Conservation (phyloP, 306 rosid species). For the Macrotyloma uniflorum region DNA sequence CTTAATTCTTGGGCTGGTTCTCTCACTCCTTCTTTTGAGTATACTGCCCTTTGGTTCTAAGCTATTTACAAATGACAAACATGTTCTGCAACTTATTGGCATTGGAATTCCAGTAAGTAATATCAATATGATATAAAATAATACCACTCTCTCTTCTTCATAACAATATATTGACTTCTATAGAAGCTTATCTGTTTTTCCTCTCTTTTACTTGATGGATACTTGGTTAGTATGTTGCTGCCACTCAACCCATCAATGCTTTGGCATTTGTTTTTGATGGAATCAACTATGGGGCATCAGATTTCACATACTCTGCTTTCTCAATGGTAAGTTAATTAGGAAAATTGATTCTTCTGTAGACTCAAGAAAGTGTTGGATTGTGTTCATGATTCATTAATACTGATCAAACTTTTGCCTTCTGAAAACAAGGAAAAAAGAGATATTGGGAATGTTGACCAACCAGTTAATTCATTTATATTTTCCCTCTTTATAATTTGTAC, state of each 20-base stretch:
- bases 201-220: conserved; percentile 10
- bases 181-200: neutral
- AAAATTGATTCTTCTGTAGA: neutral
- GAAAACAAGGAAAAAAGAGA: neutral
- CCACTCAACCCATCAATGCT: conserved; percentile 82
- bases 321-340: conserved; percentile 74
- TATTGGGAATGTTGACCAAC: neutral
- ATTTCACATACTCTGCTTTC: conserved; percentile 78
- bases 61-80: conserved; percentile 66
- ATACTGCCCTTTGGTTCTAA: conserved; percentile 67
- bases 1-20: conserved; percentile 69
- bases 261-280: conserved; percentile 93
- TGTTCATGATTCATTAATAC: conserved; percentile 4
- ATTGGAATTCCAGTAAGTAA: conserved; percentile 81
- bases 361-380: conserved; percentile 5
- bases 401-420: conserved; percentile 1
- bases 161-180: neutral
- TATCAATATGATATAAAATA: conserved; percentile 3
- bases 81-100: conserved; percentile 62
- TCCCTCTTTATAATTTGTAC: neutral
- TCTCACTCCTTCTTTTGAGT: conserved; percentile 56
- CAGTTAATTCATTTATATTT: neutral
- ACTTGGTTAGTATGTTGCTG: conserved; percentile 80
- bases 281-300: conserved; percentile 87
- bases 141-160: neutral